Base-by-base conservation (phyloP, 805 yeast genomes). In the Saccharomycopsis guyanensis region DNA sequence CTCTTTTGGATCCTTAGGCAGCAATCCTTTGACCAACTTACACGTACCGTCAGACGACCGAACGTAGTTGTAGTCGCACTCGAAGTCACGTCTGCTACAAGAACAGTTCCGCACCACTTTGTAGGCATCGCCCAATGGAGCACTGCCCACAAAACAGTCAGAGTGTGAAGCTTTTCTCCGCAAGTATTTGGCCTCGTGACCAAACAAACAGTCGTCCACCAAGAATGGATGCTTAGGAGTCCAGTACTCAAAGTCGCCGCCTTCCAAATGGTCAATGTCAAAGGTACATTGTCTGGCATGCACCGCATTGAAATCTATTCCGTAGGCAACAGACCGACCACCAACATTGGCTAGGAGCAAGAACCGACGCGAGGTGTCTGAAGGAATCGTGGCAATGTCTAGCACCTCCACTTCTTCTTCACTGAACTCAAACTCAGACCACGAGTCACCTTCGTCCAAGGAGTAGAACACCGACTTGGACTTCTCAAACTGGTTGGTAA, bases 331-430 rank as follows among this genome's bases (percentile, higher is more conserved):
- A 0, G 84, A 74, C 13, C 62, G 70, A 32, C 75, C 80, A 33
- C 64, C 62, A 7, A 68, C 60, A 13, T 69, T 62, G 1, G 75
- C 80, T 54, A 88, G 72, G 3, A 93, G 59, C 40, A 86, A 56
- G 59, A 93, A 88, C 57, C 80, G 80, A 50, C 88, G 66, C 2
- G 95, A 78, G n/a, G 87, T 85, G 61, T 91, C 97, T 1, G 86
- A 74, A 3, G 97, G 97, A 29, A 87, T 88, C 1, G 97, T 91
- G 0, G 87, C 84, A 50, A 91, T 68, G 58, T 93, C 97, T 35
- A 68, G 60, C 2, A 89, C 76, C 8, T 62, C 56, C 3, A 85
- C 73, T 4, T 72, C 64, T 3, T 69, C 71, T 0, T 78, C 78
- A 3, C 80, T 53, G 59, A 91, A 89, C 57, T 75, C 59, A 60